Conservation (phyloP, 305 asterid genomes). For the Salvia sclarea region DNA sequence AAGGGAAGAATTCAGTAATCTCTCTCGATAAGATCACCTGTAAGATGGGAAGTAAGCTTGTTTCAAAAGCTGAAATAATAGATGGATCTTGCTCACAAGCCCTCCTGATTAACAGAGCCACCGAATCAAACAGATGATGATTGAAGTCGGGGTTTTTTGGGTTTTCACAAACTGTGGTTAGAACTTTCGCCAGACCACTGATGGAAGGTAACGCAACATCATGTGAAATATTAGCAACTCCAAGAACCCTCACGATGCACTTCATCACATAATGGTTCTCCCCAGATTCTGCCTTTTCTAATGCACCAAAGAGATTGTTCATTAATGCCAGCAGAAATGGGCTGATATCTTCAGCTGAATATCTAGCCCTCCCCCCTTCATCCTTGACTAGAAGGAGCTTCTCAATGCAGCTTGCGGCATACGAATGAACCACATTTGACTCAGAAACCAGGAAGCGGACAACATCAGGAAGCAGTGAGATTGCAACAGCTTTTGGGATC, state of each 20-base stretch:
- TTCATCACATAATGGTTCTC: constrained; percentile 97
- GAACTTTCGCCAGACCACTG: constrained; percentile 62
- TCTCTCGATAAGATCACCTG: constrained; percentile 70
- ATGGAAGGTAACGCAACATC: constrained; percentile 87
- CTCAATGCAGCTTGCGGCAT: constrained; percentile 97
- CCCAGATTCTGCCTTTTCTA: constrained; percentile 91
- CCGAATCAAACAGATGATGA: constrained; percentile 86
- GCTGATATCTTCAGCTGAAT: constrained; percentile 65
- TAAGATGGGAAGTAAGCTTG: constrained; percentile 71
- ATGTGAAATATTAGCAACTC: constrained; percentile 67
- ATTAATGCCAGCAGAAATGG: constrained; percentile 69
- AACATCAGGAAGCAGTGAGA: constrained; percentile 81
- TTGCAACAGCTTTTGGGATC: constrained; percentile 65
- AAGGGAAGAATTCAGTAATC: constrained; percentile 83
- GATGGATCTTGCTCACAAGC: constrained; percentile 80
- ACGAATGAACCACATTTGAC: constrained; percentile 91
- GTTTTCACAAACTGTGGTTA: constrained; percentile 77
- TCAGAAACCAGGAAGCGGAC: constrained; percentile 72
- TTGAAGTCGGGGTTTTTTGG: constrained; percentile 84
- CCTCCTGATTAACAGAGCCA: constrained; percentile 78
- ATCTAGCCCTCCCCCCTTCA: constrained; percentile 72
- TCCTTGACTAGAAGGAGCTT: constrained; percentile 86
- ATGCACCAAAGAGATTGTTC: constrained; percentile 81
- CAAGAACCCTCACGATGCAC: constrained; percentile 96
- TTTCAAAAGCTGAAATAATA: constrained; percentile 71